A percentile compares a stretch with the other conserved stretches of the same genome.
phyloP scores from a whole-genome alignment of 1,284 basidiomycete genomes.

The Anthracocystis setariae region DNA sequence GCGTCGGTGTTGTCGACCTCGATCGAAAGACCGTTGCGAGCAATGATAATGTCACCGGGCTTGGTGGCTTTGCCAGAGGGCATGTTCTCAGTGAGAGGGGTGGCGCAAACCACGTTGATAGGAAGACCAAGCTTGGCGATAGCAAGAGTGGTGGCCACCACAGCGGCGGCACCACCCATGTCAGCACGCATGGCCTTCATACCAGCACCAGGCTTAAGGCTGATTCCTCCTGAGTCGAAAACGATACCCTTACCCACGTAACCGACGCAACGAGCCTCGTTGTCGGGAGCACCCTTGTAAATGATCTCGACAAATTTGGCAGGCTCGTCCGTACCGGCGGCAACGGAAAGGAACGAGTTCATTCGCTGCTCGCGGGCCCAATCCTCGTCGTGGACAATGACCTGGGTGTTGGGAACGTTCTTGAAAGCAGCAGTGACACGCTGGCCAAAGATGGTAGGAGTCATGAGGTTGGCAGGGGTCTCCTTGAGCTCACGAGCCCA shows the following conservation, averaged over 20 bases:
- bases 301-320: conserved; percentile 87
- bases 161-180: conserved; percentile 75
- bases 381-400: conserved; percentile 81
- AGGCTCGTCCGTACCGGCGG: conserved; percentile 82
- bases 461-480: conserved; percentile 77
- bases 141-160: conserved; percentile 78
- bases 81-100: conserved; percentile 82
- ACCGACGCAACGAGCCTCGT: conserved; percentile 75
- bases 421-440: conserved; percentile 77
- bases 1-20: conserved; percentile 90
- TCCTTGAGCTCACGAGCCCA: conserved; percentile 86
- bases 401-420: conserved; percentile 76
- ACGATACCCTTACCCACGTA: conserved; percentile 80
- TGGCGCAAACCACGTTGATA: conserved; percentile 79
- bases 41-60: conserved; percentile 82
- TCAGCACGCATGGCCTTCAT: conserved; percentile 72
- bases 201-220: conserved; percentile 77
- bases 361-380: conserved; percentile 86
- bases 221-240: conserved; percentile 84
- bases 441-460: conserved; percentile 75
- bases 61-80: conserved; percentile 79
- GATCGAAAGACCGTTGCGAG: conserved; percentile 87
- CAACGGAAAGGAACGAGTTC: conserved; percentile 88
- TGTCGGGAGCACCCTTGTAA: conserved; percentile 78
- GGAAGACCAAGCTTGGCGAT: conserved; percentile 83